Evolutionary conservation across 1,284 basidiomycete genomes (phyloP).

Genomic region (Chondrostereum purpureum): DNA sequence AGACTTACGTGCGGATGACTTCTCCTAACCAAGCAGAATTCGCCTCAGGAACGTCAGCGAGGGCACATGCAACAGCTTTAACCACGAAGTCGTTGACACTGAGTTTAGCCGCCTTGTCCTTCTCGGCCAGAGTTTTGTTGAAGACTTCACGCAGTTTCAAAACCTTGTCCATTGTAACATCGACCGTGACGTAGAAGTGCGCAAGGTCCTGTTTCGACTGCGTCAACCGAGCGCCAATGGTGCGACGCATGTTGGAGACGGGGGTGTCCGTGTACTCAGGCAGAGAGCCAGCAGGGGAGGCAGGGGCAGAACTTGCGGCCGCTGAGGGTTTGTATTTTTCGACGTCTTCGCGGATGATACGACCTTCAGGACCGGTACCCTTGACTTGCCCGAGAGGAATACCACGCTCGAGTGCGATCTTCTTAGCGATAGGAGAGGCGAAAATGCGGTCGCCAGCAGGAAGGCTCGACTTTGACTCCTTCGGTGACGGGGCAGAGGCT

Average conservation of each 20-base stretch:
- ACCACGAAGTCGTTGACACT: slow-evolving; percentile 98
- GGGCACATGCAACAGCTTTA: slow-evolving; percentile 89
- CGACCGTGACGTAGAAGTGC: slow-evolving; percentile 96
- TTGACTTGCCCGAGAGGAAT: slow-evolving; percentile 90
- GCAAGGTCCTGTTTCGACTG: slow-evolving; percentile 93
- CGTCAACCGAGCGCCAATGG: slow-evolving; percentile 85
- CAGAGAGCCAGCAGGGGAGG: slow-evolving; percentile 38
- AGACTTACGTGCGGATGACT: slow-evolving; percentile 82
- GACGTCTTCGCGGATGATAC: slow-evolving; percentile 92
- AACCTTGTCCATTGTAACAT: slow-evolving; percentile 97
- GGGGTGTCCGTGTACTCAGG: slow-evolving; percentile 87
- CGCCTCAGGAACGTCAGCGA: slow-evolving; percentile 93
- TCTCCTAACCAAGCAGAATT: slow-evolving; percentile 99
- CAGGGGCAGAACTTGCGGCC: slow-evolving; percentile 34
- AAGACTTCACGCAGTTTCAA: slow-evolving; percentile 93
- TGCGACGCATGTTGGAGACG: slow-evolving; percentile 92
- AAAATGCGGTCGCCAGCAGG: slow-evolving; percentile 79
- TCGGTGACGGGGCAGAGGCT: slow-evolving; percentile 24
- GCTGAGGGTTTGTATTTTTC: slow-evolving; percentile 75
- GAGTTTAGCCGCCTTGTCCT: slow-evolving; percentile 83
- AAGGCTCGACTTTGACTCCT: slow-evolving; percentile 44
- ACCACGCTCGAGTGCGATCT: slow-evolving; percentile 92
- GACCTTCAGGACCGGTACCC: slow-evolving; percentile 90
- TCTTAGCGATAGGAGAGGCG: slow-evolving; percentile 92
- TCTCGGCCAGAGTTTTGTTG: slow-evolving; percentile 84